Evolutionary conservation across 179 eudicot species (phyloP).

Genomic region (Vitellaria paradoxa): DNA sequence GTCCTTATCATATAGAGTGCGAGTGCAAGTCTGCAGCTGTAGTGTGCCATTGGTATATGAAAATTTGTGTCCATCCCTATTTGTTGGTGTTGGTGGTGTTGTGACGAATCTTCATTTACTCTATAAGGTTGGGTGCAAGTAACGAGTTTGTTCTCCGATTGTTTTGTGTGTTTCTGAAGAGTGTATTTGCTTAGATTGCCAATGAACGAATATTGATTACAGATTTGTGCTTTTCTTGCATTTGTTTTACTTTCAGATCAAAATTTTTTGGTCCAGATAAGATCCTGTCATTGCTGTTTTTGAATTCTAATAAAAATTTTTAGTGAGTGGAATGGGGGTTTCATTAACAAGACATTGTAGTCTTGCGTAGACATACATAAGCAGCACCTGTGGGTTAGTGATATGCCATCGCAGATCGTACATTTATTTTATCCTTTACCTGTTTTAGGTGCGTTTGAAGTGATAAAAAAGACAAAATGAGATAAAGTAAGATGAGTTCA

Average conservation of each 20-base stretch:
- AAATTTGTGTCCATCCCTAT: neutral
- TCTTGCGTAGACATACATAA: too few relatives aligned
- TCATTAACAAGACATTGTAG: too few relatives aligned
- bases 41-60: neutral
- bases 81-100: neutral
- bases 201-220: neutral
- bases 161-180: neutral
- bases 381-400: too few relatives aligned
- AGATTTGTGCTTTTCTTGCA: neutral
- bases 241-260: neutral
- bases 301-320: too few relatives aligned
- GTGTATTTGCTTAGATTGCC: neutral
- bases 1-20: conserved; percentile 36
- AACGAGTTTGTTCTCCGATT: neutral
- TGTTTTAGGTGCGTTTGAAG: too few relatives aligned
- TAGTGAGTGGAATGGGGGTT: too few relatives aligned
- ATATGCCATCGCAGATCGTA: too few relatives aligned
- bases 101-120: neutral
- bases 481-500: too few relatives aligned
- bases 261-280: too few relatives aligned
- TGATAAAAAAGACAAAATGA: too few relatives aligned
- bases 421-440: too few relatives aligned
- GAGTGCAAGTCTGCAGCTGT: conserved; percentile 2
- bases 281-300: too few relatives aligned
- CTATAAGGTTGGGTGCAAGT: neutral